Base-by-base conservation (phyloP, 306 rosid species). In the Dryas drummondii region DNA sequence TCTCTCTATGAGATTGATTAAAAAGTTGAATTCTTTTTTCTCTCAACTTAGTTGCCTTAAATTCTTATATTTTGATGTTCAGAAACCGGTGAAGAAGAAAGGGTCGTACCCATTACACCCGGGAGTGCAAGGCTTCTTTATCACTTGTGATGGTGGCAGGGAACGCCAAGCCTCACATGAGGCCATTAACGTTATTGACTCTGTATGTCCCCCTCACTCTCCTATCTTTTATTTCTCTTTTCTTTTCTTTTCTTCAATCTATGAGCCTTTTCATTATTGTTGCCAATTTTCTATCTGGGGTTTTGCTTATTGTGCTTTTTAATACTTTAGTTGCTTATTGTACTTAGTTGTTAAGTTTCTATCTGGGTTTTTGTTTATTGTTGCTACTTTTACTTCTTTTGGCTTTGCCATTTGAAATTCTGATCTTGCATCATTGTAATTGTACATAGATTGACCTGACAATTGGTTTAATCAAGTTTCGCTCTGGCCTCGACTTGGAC, bases 111-210 rank as follows among this genome's bases (percentile, higher is more conserved):
- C 98, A n/a, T 82, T 94, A 70, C 85, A 74, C 51, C 97, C 99
- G 4, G 97, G 97, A 13, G 91, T 94, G 6, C 88, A 92, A 81
- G 99, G 99, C 0, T 90, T 94, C 85, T 94, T 90, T 81, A 88
- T 94, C 81, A 94, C 99, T 73, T 92, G 99, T 49, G 99, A 94
- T 22, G 99, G 99, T 1, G 97, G 97, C 73, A 85, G 99, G 51
- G 99, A 94, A 66, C 87, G 85, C 85, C 99, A 94, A 82, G 99
- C 99, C 71, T 87, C 92, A 26, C 83, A 79, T 0, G 97, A 94
- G 78, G 99, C 99, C 78, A 86, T 94, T 76, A 88, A 90, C 73
- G 91, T 94, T 76, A 86, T 92, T 7, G 99, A 94, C 66, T 88
- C 92, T 57, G 99, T 94, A 86, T 71, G 53, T 59, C 52, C 37